Conservation (phyloP, 2,329 filamentous ascomycete species). For the Rhynchosporium graminicola region DNA sequence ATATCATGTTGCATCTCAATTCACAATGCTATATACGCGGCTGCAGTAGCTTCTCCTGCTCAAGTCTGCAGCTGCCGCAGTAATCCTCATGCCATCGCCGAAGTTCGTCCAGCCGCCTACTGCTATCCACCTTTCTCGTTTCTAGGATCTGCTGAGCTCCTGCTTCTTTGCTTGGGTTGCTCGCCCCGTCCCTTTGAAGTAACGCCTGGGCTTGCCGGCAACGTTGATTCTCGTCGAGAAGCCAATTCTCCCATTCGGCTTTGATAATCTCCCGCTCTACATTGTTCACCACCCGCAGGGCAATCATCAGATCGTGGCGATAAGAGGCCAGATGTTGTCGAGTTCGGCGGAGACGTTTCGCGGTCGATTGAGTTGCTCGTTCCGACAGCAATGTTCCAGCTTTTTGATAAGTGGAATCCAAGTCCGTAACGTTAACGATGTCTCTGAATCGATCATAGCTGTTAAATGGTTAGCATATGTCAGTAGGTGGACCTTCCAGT, state of each 20-base stretch:
- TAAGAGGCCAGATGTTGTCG: slow-evolving; percentile 81
- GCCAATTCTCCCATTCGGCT: slow-evolving; percentile 93
- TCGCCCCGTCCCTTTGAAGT: slow-evolving; percentile 43
- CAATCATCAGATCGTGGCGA: slow-evolving; percentile 86
- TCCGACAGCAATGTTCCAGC: slow-evolving; percentile 51
- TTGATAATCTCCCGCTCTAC: slow-evolving; percentile 84
- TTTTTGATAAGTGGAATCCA: slow-evolving; percentile 58
- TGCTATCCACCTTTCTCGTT: slow-evolving; percentile 33
- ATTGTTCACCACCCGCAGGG: slow-evolving; percentile 84
- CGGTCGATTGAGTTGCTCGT: slow-evolving; percentile 53
- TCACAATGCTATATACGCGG: no score
- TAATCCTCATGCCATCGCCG: slow-evolving; percentile 60
- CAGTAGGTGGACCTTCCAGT: not conserved
- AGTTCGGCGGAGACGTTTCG: slow-evolving; percentile 70
- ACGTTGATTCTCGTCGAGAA: slow-evolving; percentile 73
- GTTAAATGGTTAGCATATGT: slow-evolving; percentile 23
- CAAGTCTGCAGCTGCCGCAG: slow-evolving; percentile 57
- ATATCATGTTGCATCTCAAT: no score
- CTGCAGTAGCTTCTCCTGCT: slow-evolving; percentile 36
- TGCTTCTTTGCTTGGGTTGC: slow-evolving; percentile 33
- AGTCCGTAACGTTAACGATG: slow-evolving; percentile 58
- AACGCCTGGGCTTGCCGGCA: slow-evolving; percentile 64
- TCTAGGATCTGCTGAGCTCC: slow-evolving; percentile 30
- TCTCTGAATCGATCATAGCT: slow-evolving; percentile 63
- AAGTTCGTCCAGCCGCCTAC: slow-evolving; percentile 47